Evolutionary conservation across 116 monocot species (phyloP).

Genomic region (Cymodocea nodosa): DNA sequence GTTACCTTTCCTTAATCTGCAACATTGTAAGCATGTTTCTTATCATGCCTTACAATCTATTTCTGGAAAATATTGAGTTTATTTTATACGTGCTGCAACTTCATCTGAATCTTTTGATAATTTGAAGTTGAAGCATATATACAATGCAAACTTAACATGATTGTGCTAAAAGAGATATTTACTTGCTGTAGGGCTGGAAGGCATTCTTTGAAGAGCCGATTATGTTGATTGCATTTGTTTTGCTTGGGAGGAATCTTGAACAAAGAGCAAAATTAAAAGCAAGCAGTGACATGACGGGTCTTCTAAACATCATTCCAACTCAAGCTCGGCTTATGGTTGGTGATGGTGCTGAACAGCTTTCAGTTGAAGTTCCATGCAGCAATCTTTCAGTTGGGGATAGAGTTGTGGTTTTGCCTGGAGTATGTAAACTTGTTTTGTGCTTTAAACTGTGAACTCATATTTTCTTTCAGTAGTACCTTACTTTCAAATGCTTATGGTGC

Average conservation of each 20-base stretch:
- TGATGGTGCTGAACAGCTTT: slow-evolving; percentile 24
- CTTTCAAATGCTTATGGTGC: slow-evolving; percentile 2
- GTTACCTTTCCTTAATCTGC: no score
- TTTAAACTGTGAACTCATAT: not conserved
- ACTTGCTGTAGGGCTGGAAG: slow-evolving; percentile 71
- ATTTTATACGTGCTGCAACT: no score
- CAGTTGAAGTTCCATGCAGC: slow-evolving; percentile 78
- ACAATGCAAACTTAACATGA: no score
- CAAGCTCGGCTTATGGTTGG: slow-evolving; percentile 81
- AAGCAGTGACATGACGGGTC: slow-evolving; percentile 96
- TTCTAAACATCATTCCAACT: slow-evolving; percentile 83
- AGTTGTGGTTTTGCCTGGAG: slow-evolving; percentile 87
- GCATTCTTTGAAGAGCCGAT: slow-evolving; percentile 98
- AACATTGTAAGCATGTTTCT: no score
- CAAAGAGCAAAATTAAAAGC: slow-evolving; percentile 99
- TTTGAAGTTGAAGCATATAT: no score
- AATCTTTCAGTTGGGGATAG: slow-evolving; percentile 72
- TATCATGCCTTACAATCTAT: no score
- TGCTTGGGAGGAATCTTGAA: slow-evolving; percentile 92
- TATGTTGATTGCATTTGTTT: slow-evolving; percentile 96
- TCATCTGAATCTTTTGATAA: no score
- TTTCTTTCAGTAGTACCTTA: not conserved
- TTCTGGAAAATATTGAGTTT: no score
- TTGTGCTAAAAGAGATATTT: not conserved
- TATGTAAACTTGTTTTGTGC: slow-evolving; percentile 17